A percentile compares a stretch with the other conserved stretches of the same genome.
These are phyloP conservation scores for Fremontodendron californicum DNA, from an alignment of 345 rosid genomes.

Conservation along the genomic window DNA sequence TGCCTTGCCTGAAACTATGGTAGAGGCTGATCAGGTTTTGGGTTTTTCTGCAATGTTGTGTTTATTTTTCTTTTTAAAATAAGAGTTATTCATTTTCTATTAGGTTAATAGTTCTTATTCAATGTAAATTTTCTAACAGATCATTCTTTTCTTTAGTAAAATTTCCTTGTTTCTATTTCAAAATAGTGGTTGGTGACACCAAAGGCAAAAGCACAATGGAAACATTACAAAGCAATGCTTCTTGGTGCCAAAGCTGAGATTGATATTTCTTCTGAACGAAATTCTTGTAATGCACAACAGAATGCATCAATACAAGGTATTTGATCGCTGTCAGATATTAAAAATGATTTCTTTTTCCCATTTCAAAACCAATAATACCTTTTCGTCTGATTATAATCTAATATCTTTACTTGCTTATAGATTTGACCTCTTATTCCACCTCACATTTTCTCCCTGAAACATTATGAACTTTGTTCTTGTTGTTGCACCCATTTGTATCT, in stretches of 20 bases:
- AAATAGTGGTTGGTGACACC: slow-evolving; percentile 84
- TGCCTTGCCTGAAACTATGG: slow-evolving; percentile 40
- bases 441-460: neutral
- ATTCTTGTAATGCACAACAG: slow-evolving; percentile 21
- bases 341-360: neutral
- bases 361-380: neutral
- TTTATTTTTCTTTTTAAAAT: neutral
- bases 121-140: neutral
- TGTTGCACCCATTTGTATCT: neutral
- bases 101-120: neutral
- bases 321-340: neutral
- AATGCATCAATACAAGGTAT: slow-evolving; percentile 28
- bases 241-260: slow-evolving; percentile 39
- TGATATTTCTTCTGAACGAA: slow-evolving; percentile 17
- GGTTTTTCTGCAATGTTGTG: neutral
- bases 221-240: slow-evolving; percentile 67
- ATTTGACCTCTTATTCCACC: neutral
- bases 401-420: neutral
- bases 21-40: slow-evolving; percentile 68
- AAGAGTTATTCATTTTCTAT: neutral
- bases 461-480: neutral
- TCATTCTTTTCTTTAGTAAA: neutral
- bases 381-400: neutral
- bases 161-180: slow-evolving; percentile 12
- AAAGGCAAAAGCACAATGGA: slow-evolving; percentile 77